Evolutionary conservation across 2,329 filamentous ascomycete genomes (phyloP).

Genomic region (Nectriaceae sp.): DNA sequence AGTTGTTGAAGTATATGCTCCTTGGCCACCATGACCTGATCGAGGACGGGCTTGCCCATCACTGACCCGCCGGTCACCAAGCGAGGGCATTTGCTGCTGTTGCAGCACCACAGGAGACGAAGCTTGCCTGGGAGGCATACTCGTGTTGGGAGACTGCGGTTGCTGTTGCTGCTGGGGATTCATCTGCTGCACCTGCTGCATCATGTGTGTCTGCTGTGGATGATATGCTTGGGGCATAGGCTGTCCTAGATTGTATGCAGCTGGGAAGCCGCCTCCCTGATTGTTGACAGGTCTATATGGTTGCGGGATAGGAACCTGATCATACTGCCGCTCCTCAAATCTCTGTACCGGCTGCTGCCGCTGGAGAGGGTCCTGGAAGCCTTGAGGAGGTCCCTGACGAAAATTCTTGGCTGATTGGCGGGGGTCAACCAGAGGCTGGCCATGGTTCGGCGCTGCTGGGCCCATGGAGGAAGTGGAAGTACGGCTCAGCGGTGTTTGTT

Average conservation of each 20-base stretch:
- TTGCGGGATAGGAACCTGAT: constrained; percentile 39
- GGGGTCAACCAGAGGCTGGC: not conserved
- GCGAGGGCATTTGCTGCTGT: constrained; percentile 13
- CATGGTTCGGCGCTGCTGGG: constrained; percentile 1
- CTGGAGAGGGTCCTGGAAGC: constrained; percentile 1
- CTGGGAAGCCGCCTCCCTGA: constrained; percentile 33
- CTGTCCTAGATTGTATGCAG: constrained; percentile 29
- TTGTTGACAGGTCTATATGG: constrained; percentile 40
- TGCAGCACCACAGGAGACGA: constrained; percentile 14
- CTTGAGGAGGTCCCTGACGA: constrained; percentile 1
- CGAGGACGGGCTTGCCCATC: constrained; percentile 1
- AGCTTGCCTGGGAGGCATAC: constrained; percentile 12
- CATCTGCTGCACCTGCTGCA: constrained; percentile 3
- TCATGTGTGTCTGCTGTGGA: constrained; percentile 8
- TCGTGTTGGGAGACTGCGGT: constrained; percentile 3
- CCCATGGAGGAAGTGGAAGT: not conserved
- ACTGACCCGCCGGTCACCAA: constrained; percentile 4
- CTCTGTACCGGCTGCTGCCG: constrained; percentile 17
- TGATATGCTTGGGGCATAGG: constrained; percentile 14
- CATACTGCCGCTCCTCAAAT: constrained; percentile 36
- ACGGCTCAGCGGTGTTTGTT: not conserved
- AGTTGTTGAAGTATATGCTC: not conserved
- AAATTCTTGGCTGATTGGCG: not conserved
- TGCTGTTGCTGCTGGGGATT: constrained; percentile 11
- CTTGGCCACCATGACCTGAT: constrained; percentile 1